These are phyloP conservation scores for Areca catechu DNA, from an alignment of 176 grass and related monocot species.

Conservation along the genomic window DNA sequence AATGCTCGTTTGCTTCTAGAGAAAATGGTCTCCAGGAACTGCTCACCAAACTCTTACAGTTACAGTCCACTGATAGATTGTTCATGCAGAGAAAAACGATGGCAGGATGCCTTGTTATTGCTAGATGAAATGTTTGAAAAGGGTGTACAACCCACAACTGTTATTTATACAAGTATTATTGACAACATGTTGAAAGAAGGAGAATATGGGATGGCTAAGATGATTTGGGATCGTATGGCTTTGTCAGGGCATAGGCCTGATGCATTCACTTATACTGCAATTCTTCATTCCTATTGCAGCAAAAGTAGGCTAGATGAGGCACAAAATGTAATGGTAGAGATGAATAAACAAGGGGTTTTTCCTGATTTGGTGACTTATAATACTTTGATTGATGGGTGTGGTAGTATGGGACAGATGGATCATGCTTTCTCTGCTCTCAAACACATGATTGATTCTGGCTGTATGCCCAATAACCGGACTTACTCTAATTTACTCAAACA, in stretches of 20 bases:
- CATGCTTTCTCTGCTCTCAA: slow-evolving; percentile 38
- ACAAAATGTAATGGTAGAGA: slow-evolving; percentile 29
- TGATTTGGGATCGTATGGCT: slow-evolving; percentile 38
- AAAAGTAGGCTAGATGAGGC: slow-evolving; percentile 46
- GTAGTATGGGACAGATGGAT: slow-evolving; percentile 36
- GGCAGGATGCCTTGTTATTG: slow-evolving; percentile 30
- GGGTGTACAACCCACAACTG: slow-evolving; percentile 28
- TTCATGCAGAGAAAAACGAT: slow-evolving; percentile 37
- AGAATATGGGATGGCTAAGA: slow-evolving; percentile 34
- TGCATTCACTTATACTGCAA: slow-evolving; percentile 43
- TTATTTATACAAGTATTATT: slow-evolving; percentile 50
- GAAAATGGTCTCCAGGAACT: slow-evolving; percentile 41
- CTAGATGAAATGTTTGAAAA: slow-evolving; percentile 47
- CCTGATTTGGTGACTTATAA: slow-evolving; percentile 43
- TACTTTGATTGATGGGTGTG: slow-evolving; percentile 41
- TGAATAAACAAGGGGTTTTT: slow-evolving; percentile 29
- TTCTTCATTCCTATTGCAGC: slow-evolving; percentile 36
- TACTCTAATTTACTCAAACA: slow-evolving; percentile 47
- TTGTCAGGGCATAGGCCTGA: slow-evolving; percentile 40
- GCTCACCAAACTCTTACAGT: slow-evolving; percentile 39
- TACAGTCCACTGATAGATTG: slow-evolving; percentile 52
- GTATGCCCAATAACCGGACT: slow-evolving; percentile 34
- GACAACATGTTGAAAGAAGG: slow-evolving; percentile 45
- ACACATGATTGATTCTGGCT: slow-evolving; percentile 37
- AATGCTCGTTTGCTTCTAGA: slow-evolving; percentile 30